phyloP scores from a whole-genome alignment of 805 yeast genomes.

The Cyberlindnera maritima region DNA sequence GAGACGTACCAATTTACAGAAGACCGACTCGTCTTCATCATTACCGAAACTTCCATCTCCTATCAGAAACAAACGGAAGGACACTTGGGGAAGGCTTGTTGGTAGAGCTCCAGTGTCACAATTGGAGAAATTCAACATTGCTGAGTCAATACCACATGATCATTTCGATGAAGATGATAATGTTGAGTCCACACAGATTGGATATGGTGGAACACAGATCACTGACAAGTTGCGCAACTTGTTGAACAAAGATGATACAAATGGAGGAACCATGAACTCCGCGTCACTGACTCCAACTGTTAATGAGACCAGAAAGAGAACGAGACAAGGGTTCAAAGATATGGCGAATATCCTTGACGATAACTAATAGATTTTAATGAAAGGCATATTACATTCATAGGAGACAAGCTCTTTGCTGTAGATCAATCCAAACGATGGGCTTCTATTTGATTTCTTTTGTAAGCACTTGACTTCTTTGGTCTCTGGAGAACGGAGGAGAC shows the following conservation, averaged over 20 bases:
- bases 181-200: slow-evolving; percentile 18
- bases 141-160: neutral
- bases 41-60: slow-evolving; percentile 52
- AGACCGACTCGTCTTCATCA: slow-evolving; percentile 17
- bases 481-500: too few species aligned
- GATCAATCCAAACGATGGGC: too few species aligned
- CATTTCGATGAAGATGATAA: slow-evolving; percentile 1
- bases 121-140: slow-evolving; percentile 12
- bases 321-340: slow-evolving; percentile 22
- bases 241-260: slow-evolving; percentile 6
- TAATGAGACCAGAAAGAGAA: slow-evolving; percentile 12
- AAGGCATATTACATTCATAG: neutral
- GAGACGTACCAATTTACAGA: neutral
- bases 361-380: slow-evolving; percentile 5
- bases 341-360: slow-evolving; percentile 25
- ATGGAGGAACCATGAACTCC: neutral
- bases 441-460: too few species aligned
- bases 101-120: slow-evolving; percentile 42
- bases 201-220: slow-evolving; percentile 16
- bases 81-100: slow-evolving; percentile 40
- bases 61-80: slow-evolving; percentile 40
- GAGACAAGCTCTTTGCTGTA: too few species aligned
- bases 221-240: slow-evolving; percentile 15
- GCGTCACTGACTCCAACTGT: neutral
- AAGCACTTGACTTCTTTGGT: too few species aligned